phyloP scores from a whole-genome alignment of 2,329 filamentous ascomycete genomes.

The Cordyceps farinosa region DNA sequence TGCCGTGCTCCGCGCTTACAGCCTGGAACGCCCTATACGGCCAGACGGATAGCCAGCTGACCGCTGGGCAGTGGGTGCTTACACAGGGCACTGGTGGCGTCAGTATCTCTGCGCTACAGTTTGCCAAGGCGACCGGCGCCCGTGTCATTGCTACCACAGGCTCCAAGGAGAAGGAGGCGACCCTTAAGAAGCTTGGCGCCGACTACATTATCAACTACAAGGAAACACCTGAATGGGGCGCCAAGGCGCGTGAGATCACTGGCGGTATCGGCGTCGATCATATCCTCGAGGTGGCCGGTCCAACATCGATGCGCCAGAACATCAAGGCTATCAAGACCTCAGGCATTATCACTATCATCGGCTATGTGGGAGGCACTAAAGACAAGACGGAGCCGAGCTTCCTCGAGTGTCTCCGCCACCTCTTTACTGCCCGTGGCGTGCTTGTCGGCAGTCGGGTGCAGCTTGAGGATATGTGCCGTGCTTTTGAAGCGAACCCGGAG shows the following conservation, averaged over 20 bases:
- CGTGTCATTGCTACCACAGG: constrained; percentile 47
- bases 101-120: constrained; percentile 60
- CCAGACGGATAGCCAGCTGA: constrained; percentile 42
- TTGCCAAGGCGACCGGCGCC: constrained; percentile 47
- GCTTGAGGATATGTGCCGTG: too few species aligned
- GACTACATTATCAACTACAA: constrained; percentile 50
- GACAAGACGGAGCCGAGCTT: too few species aligned
- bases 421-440: too few species aligned
- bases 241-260: constrained; percentile 40
- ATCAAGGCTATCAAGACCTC: constrained; percentile 43
- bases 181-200: constrained; percentile 44
- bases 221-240: constrained; percentile 43
- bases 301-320: constrained; percentile 41
- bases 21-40: constrained; percentile 66
- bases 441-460: too few species aligned
- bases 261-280: constrained; percentile 46
- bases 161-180: constrained; percentile 40
- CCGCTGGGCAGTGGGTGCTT: constrained; percentile 56
- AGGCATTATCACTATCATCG: constrained; percentile 43
- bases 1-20: constrained; percentile 59
- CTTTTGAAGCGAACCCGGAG: too few species aligned
- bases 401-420: too few species aligned
- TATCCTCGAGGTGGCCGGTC: constrained; percentile 46
- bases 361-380: constrained; percentile 20
- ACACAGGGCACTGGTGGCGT: constrained; percentile 71